Percentiles rank a stretch among this genome's conserved stretches.
These are phyloP conservation scores for Gaeumannomyces sp. DNA, from an alignment of 2,329 filamentous ascomycete genomes.

Conservation along the genomic window DNA sequence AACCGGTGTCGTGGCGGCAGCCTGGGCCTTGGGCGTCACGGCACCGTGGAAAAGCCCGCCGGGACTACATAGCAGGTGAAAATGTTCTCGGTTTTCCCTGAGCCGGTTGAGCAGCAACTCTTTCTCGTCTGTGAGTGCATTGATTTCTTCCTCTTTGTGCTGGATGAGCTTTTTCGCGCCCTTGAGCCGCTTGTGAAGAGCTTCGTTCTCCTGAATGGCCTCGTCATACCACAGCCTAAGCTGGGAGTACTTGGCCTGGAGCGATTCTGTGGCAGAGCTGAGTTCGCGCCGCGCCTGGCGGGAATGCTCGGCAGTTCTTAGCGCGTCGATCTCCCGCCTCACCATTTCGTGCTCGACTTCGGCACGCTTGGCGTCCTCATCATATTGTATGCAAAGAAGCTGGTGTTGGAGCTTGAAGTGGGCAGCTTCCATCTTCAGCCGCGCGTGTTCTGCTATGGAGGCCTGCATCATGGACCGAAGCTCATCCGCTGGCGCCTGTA, in stretches of 20 bases:
- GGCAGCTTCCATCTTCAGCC: slow-evolving; percentile 72
- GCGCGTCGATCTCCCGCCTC: slow-evolving; percentile 78
- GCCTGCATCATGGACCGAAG: slow-evolving; percentile 50
- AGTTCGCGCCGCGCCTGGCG: slow-evolving; percentile 53
- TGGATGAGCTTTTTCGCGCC: slow-evolving; percentile 74
- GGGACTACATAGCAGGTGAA: slow-evolving; percentile 71
- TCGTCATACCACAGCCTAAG: slow-evolving; percentile 61
- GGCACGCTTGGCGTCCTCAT: slow-evolving; percentile 78
- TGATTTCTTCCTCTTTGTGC: slow-evolving; percentile 68
- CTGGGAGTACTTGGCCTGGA: slow-evolving; percentile 51
- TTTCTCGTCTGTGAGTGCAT: slow-evolving; percentile 67
- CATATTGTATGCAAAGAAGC: slow-evolving; percentile 75
- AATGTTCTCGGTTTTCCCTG: slow-evolving; percentile 81
- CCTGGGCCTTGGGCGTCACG: slow-evolving; percentile 50
- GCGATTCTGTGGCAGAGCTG: slow-evolving; percentile 44
- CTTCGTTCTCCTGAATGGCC: slow-evolving; percentile 59
- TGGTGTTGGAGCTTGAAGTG: slow-evolving; percentile 90
- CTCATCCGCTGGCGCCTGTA: slow-evolving; percentile 47
- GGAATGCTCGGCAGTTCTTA: slow-evolving; percentile 67
- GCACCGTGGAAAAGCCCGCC: slow-evolving; percentile 60
- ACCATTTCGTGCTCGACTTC: slow-evolving; percentile 89
- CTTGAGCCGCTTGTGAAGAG: slow-evolving; percentile 58
- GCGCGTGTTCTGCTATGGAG: slow-evolving; percentile 49
- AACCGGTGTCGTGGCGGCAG: slow-evolving; percentile 36
- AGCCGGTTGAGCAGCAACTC: slow-evolving; percentile 75